Percentiles rank a stretch among this genome's conserved stretches.
phyloP scores from a whole-genome alignment of 805 yeast species.

The Sugiyamaella chiloensis region DNA sequence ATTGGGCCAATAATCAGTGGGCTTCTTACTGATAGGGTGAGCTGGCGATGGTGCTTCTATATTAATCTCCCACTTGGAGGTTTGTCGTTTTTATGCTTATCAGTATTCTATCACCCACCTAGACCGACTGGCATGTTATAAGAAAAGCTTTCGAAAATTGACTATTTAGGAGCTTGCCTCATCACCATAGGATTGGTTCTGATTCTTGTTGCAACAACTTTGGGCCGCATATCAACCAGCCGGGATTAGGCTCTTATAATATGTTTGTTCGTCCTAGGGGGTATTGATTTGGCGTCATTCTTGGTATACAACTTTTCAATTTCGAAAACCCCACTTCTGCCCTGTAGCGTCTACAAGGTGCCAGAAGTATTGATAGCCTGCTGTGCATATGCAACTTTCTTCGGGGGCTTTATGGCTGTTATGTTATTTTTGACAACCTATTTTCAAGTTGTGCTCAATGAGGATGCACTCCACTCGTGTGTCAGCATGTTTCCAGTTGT shows the following conservation, averaged over 20 bases:
- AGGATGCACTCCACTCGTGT: conserved; percentile 39
- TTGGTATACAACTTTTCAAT: conserved; percentile 30
- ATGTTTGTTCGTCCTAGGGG: conserved; percentile 36
- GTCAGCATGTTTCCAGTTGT: conserved; percentile 43
- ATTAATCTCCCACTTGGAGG: conserved; percentile 68
- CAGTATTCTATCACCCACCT: conserved; percentile 47
- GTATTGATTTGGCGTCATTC: conserved; percentile 41
- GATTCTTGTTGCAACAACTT: conserved; percentile 14
- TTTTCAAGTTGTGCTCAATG: conserved; percentile 44
- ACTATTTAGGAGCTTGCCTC: conserved; percentile 48
- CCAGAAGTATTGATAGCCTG: conserved; percentile 28
- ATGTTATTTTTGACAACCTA: conserved; percentile 48
- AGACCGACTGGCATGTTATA: conserved; percentile 39
- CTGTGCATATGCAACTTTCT: conserved; percentile 42
- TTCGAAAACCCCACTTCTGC: conserved; percentile 39
- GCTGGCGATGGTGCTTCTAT: conserved; percentile 80
- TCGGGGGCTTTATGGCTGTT: conserved; percentile 45
- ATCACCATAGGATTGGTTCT: conserved; percentile 28
- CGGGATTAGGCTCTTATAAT: conserved; percentile 17
- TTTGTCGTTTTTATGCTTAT: conserved; percentile 38
- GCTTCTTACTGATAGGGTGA: conserved; percentile 51
- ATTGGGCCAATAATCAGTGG: conserved; percentile 67
- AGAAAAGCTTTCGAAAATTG: conserved; percentile 43
- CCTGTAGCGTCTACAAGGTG: conserved; percentile 9
- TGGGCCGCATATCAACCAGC: conserved; percentile 14